Evolutionary conservation across 495 filamentous ascomycete genomes (phyloP), one percentile per base, ranked within the genome.

Genomic region (Aspergillus campestris): DNA sequence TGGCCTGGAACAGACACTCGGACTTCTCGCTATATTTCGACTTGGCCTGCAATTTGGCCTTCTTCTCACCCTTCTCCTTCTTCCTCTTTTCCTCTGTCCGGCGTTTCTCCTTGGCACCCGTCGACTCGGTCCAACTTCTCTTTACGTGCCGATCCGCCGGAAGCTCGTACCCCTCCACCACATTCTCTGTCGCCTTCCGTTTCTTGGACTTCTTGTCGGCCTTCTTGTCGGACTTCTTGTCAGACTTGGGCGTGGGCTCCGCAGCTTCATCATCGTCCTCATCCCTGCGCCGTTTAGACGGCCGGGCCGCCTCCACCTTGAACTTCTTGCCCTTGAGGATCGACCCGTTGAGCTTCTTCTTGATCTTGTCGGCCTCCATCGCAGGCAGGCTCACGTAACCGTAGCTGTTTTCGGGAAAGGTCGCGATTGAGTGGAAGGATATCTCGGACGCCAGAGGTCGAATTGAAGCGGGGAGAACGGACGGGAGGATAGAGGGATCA

Each of bases 261-360:
- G 10, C 40, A 12, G 53, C 42, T 10, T 64, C 67, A 31, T 66
- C 62, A 13, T 60, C 58, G 8, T 66, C 71, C 27, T 70, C 67
- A 48, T 58, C 59, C 40, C 65, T 49, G 38, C 58, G 65, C 57
- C 52, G 56, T 61, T 74, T 81, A 39, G 74, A 65, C 1, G 85
- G 80, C 11, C 76, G 78, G 12, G 92, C 91, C 12, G 80, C 74
- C 51, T 95, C 86, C 31, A 98, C 77, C 37, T 80, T 78, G 48
- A 97, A 78, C 61, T 95, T 97, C 34, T 75, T 72, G 30, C 92
- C 92, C 47, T 83, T 94, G 18, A 97, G 66, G 10, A 89, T 82
- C 5, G 83, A 77, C 7, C 90, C 91, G 69, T 95, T 85, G n/a
- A 97, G 74, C 59, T 94, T 96, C 72, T 88, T 90, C 63, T 82